Base-by-base conservation (phyloP, 2,329 filamentous ascomycete genomes). In the Rhynchosporium agropyri region DNA sequence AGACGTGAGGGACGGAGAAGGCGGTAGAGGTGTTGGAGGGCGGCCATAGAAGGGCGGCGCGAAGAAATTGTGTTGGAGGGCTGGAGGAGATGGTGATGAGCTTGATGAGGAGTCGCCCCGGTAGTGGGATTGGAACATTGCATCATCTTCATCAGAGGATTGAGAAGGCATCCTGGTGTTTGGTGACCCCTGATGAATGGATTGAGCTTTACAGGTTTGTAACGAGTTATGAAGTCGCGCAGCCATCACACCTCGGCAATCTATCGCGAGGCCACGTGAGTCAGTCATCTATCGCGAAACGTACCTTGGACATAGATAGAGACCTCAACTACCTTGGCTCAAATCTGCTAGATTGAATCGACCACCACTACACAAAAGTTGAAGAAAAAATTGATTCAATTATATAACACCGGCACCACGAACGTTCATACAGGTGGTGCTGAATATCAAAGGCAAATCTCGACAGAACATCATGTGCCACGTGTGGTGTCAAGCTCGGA, bases 21-120 rank as follows among this genome's bases (percentile, higher is more conserved):
- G 94, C 0, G 95, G 95, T 0, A 98, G 82, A 3, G 95, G 94
- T 2, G 92, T 97, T 0, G 95, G 95, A n/a, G 95, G 95, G 3
- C 94, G 87, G 68, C 96, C 96, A 81, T 99, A 99, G 81, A 98
- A 98, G 15, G 95, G 95, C 31, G 95, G 95, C 10, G 83, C 84
- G 75, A 89, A 90, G 67, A 80, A 74, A 70, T 76, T 77, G 63
- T 77, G 78, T 65, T 76, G 77, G 38, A 79, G 75, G 36, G 76
- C 79, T 36, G 72, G 72, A 8, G 72, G 70, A 0, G 71, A 72
- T 9, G 71, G 66, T 0, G 69, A 70, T 7, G 69, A 70, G 43
- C 63, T 66, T 4, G 71, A 72, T n/a, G 71, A 73, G 28, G 69
- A 73, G 7, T 65, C 60, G 31, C 62, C 61, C 46, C 65, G 66